Conservation (phyloP, 1,284 basidiomycete genomes). For the Boletus subluridellus region DNA sequence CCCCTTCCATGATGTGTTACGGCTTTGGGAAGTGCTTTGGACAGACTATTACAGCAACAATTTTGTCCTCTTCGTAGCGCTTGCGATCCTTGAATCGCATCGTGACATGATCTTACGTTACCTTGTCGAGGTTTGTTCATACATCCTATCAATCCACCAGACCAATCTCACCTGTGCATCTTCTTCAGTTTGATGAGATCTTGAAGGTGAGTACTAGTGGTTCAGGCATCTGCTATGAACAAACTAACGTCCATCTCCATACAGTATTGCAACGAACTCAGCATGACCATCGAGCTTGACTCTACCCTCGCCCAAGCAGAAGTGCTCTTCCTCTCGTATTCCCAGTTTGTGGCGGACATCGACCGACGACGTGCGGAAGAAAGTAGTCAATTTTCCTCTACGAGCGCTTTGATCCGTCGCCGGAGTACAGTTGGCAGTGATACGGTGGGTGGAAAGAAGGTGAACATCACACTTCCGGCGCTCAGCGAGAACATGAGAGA, state of each 20-base stretch:
- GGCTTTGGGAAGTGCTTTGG: conserved; percentile 96
- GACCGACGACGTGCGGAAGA: conserved; percentile 69
- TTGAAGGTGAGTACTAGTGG: conserved; percentile 58
- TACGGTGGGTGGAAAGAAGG: conserved; percentile 10
- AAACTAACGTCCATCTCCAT: conserved; percentile 3
- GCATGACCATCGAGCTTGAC: conserved; percentile 91
- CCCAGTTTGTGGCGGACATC: conserved; percentile 84
- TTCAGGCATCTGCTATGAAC: neutral
- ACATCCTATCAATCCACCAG: neutral
- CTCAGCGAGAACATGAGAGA: conserved; percentile 59
- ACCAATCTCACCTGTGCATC: conserved; percentile 9
- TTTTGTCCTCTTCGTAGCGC: conserved; percentile 92
- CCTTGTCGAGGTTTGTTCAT: conserved; percentile 70
- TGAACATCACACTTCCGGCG: conserved; percentile 37
- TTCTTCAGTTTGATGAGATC: conserved; percentile 72
- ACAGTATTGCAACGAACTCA: conserved; percentile 89
- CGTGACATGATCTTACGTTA: conserved; percentile 92
- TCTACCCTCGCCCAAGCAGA: conserved; percentile 90
- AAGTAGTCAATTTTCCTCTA: conserved; percentile 10
- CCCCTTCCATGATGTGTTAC: conserved; percentile 81
- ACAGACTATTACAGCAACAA: conserved; percentile 84
- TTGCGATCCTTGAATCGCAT: conserved; percentile 92
- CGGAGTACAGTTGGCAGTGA: conserved; percentile 8
- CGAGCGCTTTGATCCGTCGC: conserved; percentile 32
- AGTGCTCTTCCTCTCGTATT: conserved; percentile 84